Base-by-base conservation (phyloP, 768 basidiomycete genomes). In the Scleroderma citrinum region DNA sequence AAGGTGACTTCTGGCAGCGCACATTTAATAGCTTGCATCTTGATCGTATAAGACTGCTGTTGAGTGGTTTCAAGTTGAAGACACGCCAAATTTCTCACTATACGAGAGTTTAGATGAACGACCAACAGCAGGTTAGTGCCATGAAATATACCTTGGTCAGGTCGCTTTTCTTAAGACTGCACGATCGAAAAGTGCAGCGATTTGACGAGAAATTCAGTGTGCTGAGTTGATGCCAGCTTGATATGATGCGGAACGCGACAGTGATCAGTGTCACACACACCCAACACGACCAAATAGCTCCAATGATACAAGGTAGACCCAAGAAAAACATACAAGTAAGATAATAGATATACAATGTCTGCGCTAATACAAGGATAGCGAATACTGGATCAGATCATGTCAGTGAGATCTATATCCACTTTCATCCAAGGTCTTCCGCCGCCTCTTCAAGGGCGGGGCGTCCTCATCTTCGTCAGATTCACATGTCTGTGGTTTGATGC, bases 21-120 rank as follows among this genome's bases (percentile, higher is more conserved):
- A 89, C 90, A 92, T 80, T 92, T 92, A 64, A 92, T 92, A 65
- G 89, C 86, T 76, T 92, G 88, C 89, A 92, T 92, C 59, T 46
- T 55, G 56, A 42, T 44, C 36, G 50, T 50, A 54, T 49, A 47
- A 1, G 56, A 57, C 53, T 53, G 53, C 51, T 54, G 32, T 52
- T 48, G 41, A 36, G 50, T 38, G 38, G 41, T 53, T 35, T 40
- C 46, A 39, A 46, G 50, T 45, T 7, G 48, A 38, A 14, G 36
- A 30, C 34, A 38, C 26, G 40, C 23, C 14, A 51, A 34, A 47
- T 38, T 46, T 41, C 39, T 44, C 42, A 50, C 47, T 59, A 51
- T 26, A 48, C 31, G 52, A 43, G 26, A 38, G 37, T 47, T 48
- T 44, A 29, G 7, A 29, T 48, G 24, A 44, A 14, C 20, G 8